Evolutionary conservation across 2,329 filamentous ascomycete species (phyloP).

Genomic region (Shiraia bambusicola): DNA sequence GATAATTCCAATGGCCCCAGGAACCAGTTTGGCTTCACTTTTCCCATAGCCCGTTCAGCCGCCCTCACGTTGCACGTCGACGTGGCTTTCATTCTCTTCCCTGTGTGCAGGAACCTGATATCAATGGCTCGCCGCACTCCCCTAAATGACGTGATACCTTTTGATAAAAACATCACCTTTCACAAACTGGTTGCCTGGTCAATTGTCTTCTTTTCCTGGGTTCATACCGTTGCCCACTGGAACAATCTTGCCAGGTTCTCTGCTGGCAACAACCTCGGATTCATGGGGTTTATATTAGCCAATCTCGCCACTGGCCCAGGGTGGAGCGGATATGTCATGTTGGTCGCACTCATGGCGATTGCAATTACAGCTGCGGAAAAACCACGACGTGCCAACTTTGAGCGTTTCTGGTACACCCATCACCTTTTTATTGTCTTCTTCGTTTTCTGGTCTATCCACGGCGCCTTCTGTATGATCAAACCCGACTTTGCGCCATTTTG

Average conservation of each 20-base stretch:
- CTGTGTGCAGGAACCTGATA: constrained; percentile 81
- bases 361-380: constrained; percentile 76
- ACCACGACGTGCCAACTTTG: constrained; percentile 76
- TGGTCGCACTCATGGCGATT: constrained; percentile 76
- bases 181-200: constrained; percentile 85
- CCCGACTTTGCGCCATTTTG: constrained; percentile 80
- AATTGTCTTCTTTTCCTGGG: constrained; percentile 84
- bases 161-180: constrained; percentile 88
- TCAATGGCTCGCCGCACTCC: constrained; percentile 78
- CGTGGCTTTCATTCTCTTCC: constrained; percentile 75
- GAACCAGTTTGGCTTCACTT: constrained; percentile 72
- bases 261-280: constrained; percentile 71
- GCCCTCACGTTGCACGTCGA: constrained; percentile 80
- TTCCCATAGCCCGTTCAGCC: constrained; percentile 72
- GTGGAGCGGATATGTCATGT: constrained; percentile 85
- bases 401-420: constrained; percentile 89
- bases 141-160: constrained; percentile 82
- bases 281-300: constrained; percentile 74
- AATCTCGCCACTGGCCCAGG: constrained; percentile 79
- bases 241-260: constrained; percentile 81
- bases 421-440: constrained; percentile 88
- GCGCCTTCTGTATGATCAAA: constrained; percentile 88
- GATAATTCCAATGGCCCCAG: constrained; percentile 67
- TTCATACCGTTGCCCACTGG: constrained; percentile 85
- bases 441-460: constrained; percentile 87